Percentiles rank a stretch among this genome's conserved stretches.
These are phyloP conservation scores for Silybum marianum DNA, from an alignment of 129 eudicot genomes.

Conservation along the genomic window DNA sequence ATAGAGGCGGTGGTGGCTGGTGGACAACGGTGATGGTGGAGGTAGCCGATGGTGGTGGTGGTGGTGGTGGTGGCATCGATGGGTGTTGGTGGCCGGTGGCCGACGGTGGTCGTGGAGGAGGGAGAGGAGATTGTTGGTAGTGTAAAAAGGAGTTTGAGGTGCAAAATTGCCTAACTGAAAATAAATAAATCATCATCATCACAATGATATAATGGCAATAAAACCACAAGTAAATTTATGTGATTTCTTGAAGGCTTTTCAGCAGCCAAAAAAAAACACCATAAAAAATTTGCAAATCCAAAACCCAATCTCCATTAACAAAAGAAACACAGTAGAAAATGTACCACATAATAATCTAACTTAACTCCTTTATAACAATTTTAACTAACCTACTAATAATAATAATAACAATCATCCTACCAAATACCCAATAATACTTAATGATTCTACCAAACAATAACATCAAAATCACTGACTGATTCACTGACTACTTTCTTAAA, in stretches of 20 bases:
- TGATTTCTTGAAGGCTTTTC: too few relatives aligned
- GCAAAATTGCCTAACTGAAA: too few relatives aligned
- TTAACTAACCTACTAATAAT: slow-evolving; percentile 25
- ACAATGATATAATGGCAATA: not conserved
- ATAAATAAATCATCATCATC: too few relatives aligned
- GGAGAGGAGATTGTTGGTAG: too few relatives aligned
- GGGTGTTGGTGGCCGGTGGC: too few relatives aligned
- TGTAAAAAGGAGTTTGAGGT: too few relatives aligned
- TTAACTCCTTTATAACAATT: slow-evolving; percentile 40
- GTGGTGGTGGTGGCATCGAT: too few relatives aligned
- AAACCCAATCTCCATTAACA: slow-evolving; percentile 23
- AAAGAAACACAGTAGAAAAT: slow-evolving; percentile 21
- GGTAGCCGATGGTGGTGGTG: too few relatives aligned
- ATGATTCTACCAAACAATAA: slow-evolving; percentile 30
- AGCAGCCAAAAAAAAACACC: too few relatives aligned
- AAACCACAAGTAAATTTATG: not conserved
- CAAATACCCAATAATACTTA: slow-evolving; percentile 15
- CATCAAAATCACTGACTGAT: slow-evolving; percentile 24
- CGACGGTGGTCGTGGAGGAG: too few relatives aligned
- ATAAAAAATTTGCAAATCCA: not conserved
- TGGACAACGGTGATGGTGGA: too few relatives aligned
- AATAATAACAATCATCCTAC: slow-evolving; percentile 12
- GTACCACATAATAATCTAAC: slow-evolving; percentile 20
- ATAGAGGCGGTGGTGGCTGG: too few relatives aligned
- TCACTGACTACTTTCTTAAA: not conserved